Evolutionary conservation across 306 rosid species (phyloP).

Genomic region (Prosopis cineraria): DNA sequence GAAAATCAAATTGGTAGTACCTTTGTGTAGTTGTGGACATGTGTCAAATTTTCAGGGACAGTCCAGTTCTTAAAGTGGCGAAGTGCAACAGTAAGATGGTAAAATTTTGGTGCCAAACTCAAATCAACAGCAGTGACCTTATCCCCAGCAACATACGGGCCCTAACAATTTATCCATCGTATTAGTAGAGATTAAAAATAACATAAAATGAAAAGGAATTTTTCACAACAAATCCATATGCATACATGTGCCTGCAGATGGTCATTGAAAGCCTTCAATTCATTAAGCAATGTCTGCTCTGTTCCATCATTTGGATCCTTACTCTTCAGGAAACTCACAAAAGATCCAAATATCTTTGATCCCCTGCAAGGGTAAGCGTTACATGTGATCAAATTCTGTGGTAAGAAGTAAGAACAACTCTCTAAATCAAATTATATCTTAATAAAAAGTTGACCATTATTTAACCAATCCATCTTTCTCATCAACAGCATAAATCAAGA

Average conservation of each 20-base stretch:
- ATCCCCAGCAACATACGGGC: constrained; percentile 88
- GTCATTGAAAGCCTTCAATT: constrained; percentile 72
- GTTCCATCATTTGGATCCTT: constrained; percentile 87
- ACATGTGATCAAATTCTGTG: constrained; percentile 1
- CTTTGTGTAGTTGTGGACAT: constrained; percentile 64
- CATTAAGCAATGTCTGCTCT: constrained; percentile 74
- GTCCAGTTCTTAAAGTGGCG: constrained; percentile 88
- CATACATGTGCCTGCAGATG: constrained; percentile 86
- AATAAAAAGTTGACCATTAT: constrained; percentile 10
- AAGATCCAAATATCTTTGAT: constrained; percentile 69
- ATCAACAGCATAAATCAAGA: background rate
- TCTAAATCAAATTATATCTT: background rate
- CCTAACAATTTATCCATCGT: constrained; percentile 49
- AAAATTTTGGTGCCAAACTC: constrained; percentile 89
- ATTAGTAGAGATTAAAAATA: constrained; percentile 24
- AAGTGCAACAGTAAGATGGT: constrained; percentile 75
- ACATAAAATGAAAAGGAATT: background rate
- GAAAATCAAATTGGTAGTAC: constrained; percentile 47
- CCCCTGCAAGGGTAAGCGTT: constrained; percentile 55
- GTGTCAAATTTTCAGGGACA: constrained; percentile 58
- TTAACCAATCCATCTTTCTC: background rate
- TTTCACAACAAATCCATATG: constrained; percentile 28
- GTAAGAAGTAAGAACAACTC: background rate
- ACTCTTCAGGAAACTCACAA: constrained; percentile 73
- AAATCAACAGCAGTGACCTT: constrained; percentile 83